Conservation (phyloP, 768 basidiomycete species). For the Amanita phalloides region DNA sequence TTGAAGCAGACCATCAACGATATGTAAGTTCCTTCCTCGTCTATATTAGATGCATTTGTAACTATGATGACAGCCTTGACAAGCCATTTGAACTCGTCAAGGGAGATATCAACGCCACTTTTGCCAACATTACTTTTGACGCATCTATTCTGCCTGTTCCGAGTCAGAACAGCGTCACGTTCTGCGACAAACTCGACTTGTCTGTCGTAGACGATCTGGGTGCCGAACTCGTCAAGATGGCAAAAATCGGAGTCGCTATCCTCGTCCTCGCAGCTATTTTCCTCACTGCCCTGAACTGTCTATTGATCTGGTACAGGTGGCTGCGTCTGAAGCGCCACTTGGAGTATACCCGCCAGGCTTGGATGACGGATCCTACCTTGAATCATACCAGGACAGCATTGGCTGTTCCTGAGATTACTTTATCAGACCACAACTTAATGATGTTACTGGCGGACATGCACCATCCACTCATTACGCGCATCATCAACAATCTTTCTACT, state of each 20-base stretch:
- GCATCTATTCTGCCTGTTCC: constrained; percentile 72
- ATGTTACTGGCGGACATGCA: constrained; percentile 56
- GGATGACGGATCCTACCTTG: constrained; percentile 63
- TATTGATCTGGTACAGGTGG: constrained; percentile 89
- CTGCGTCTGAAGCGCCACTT: constrained; percentile 55
- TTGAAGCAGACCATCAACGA: constrained; percentile 57
- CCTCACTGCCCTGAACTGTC: constrained; percentile 61
- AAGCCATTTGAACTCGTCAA: constrained; percentile 85
- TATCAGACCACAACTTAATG: constrained; percentile 71
- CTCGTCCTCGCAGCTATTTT: constrained; percentile 62
- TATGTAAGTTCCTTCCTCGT: constrained; percentile 38
- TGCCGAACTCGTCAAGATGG: constrained; percentile 63
- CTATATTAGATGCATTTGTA: background rate
- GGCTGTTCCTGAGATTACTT: constrained; percentile 39
- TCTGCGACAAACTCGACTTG: constrained; percentile 74
- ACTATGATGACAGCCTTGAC: constrained; percentile 42
- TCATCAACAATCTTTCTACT: constrained; percentile 42
- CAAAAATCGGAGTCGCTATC: constrained; percentile 71
- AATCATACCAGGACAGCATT: constrained; percentile 25
- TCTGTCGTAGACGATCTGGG: constrained; percentile 82
- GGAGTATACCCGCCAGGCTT: constrained; percentile 63
- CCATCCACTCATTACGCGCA: constrained; percentile 65
- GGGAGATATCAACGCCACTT: constrained; percentile 81
- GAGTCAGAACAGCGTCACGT: constrained; percentile 48
- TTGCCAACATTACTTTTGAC: constrained; percentile 62